Percentiles rank a stretch among this genome's conserved stretches.
Conservation (phyloP, 192 early-diverging fungal species). For the Ambispora gerdemannii region DNA sequence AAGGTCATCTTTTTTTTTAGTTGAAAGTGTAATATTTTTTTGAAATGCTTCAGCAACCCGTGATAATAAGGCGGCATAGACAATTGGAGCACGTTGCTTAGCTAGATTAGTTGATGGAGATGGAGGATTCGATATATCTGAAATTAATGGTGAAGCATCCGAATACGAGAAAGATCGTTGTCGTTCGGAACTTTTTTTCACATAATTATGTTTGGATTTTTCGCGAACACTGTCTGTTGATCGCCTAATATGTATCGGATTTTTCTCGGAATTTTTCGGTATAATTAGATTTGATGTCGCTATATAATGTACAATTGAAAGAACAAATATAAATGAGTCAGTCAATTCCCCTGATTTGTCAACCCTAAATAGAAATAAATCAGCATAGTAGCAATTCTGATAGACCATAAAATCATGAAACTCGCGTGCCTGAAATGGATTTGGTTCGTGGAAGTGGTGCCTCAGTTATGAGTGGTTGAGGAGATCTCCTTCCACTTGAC, state of each 20-base stretch:
- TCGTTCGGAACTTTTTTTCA: conserved; percentile 6
- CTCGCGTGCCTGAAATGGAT: background rate
- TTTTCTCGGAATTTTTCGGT: conserved; percentile 9
- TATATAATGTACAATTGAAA: conserved; percentile 18
- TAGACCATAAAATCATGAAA: background rate
- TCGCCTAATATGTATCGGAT: background rate
- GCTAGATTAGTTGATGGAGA: conserved; percentile 7
- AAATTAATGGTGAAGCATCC: conserved; percentile 21
- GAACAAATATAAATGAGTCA: conserved; percentile 15
- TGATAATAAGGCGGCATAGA: conserved; percentile 74
- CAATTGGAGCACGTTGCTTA: conserved; percentile 40
- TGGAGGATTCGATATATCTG: conserved; percentile 17
- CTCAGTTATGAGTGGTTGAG: background rate
- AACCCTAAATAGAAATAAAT: background rate
- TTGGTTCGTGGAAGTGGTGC: background rate
- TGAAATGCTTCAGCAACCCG: conserved; percentile 66
- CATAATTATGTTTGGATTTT: conserved; percentile 12
- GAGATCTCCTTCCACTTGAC: background rate
- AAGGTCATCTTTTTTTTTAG: conserved; percentile 70
- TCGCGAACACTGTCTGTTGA: conserved; percentile 39
- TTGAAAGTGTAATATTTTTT: conserved; percentile 52
- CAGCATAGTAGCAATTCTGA: background rate
- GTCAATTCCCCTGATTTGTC: background rate
- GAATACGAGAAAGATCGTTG: conserved; percentile 33
- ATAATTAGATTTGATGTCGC: conserved; percentile 18